Evolutionary conservation across 2,329 filamentous ascomycete species (phyloP), one percentile per base, ranked within the genome.

Genomic region (Fusarium globosum): DNA sequence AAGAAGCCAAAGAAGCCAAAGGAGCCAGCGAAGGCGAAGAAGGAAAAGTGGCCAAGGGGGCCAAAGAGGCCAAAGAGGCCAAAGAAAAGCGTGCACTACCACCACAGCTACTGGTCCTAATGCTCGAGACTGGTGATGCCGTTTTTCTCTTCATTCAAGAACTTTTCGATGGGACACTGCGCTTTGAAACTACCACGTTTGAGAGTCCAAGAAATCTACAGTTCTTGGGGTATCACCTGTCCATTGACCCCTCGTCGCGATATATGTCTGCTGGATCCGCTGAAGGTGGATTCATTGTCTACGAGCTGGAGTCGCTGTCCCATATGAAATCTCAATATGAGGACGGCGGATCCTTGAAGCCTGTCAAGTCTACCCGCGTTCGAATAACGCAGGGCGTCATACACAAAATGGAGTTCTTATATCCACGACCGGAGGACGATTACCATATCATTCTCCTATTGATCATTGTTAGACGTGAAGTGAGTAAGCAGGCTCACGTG

Each of bases 391-490:
- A 91, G 13, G 95, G 94, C 2, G 86, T 91, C n/a, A 94, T 98
- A 62, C 87, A 96, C 76, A 93, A 94, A 75, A 91, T 98, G 86
- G 93, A 95, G 28, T 99, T 98, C 73, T 86, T 99, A 6, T 90
- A 93, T 67, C 93, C 95, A 13, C 86, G 87, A 15, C 82, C 88
- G 1, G 87, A 90, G 60, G 91, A 95, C 68, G 87, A 90, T 15
- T 86, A 91, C 61, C 91, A 91, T 75, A 89, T 97, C 48, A 91
- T 97, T n/a, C 86, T 98, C 7, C 84, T 97, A 16, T 83, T 97
- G 46, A 86, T 92, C 23, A 77, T 89, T 21, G 81, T 87, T 58
- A 83, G 82, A 39, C 83, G 84, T 38, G 86, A 87, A 62, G 69
- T 71, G 11, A 65, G 18, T 6, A 70, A 61, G 15, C 65, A 68